Evolutionary conservation across 2,329 filamentous ascomycete genomes (phyloP), one percentile per base, ranked within the genome.

Genomic region (Biscogniauxia marginata): DNA sequence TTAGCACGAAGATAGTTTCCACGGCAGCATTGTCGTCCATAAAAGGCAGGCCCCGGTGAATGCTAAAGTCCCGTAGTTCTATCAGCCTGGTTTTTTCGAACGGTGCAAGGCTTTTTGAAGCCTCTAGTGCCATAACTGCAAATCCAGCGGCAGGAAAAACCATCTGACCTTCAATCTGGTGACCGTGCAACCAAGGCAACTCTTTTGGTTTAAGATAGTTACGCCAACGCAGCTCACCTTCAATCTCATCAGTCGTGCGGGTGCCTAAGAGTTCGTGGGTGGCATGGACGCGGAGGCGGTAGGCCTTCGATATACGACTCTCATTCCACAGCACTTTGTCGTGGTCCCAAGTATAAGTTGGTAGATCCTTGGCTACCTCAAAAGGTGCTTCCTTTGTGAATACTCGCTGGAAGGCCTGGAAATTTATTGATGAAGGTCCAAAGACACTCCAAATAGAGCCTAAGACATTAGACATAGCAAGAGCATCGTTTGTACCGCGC

Each of bases 1-100:
- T 13, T 25, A 55, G 18, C n/a, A 22, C 25, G 18, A 59, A 53
- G 9, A 64, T 43, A 20, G 47, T 63, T 24, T 64, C 60, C 16
- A 61, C 25, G 0, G 51, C 50, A 2, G 52, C n/a, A 18, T 52
- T 48, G 7, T 57, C 57, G 7, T 59, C 52, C 7, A 53, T 52
- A 22, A 61, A 55, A 1, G 49, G 39, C 3, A 58, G 50, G 2
- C 45, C 46, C 2, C 39, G 20, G 49, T 55, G 53, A 21, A 55
- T 55, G 34, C 49, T 51, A 24, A 55, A 55, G 6, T 55, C 47
- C 49, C 25, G 49, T 34, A 55, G 19, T 49, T 55, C 23, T 49
- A 55, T 55, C 6, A 55, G 44, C 7, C 45, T 49, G 22, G 44
- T 44, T 7, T 3, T 43, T 22, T 55, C 45, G 49, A 45, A 18